phyloP scores from a whole-genome alignment of 306 rosid species.

The Oxytropis ochrocephala region DNA sequence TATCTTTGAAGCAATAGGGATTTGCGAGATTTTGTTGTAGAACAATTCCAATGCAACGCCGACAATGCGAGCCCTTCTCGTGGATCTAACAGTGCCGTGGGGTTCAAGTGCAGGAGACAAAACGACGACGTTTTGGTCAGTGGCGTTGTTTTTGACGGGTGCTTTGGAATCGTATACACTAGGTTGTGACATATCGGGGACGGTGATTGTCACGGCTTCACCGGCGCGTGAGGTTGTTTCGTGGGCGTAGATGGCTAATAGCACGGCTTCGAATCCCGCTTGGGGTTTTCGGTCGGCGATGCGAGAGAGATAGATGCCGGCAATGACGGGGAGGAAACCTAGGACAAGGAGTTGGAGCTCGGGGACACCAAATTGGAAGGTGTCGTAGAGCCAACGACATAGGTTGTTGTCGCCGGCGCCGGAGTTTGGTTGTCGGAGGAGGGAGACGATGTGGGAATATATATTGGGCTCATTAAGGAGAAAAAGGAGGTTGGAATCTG shows the following conservation, averaged over 20 bases:
- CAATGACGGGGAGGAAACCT: slow-evolving; percentile 55
- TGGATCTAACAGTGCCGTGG: slow-evolving; percentile 57
- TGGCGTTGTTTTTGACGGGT: slow-evolving; percentile 25
- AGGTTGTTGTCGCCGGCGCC: slow-evolving; percentile 68
- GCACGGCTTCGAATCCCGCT: slow-evolving; percentile 74
- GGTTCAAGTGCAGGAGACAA: slow-evolving; percentile 58
- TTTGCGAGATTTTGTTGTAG: slow-evolving; percentile 32
- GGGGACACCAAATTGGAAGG: slow-evolving; percentile 54
- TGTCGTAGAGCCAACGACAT: slow-evolving; percentile 88
- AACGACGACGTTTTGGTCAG: slow-evolving; percentile 29
- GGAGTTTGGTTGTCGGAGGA: slow-evolving; percentile 59
- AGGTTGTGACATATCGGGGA: slow-evolving; percentile 52
- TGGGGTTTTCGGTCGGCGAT: slow-evolving; percentile 42
- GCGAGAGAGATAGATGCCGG: slow-evolving; percentile 64
- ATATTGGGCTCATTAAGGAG: slow-evolving; percentile 40
- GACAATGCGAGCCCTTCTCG: slow-evolving; percentile 56
- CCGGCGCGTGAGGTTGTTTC: slow-evolving; percentile 58
- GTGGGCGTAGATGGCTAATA: slow-evolving; percentile 61
- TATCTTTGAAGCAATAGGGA: slow-evolving; percentile 41
- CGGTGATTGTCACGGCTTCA: slow-evolving; percentile 40
- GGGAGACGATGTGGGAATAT: slow-evolving; percentile 42
- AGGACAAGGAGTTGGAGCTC: slow-evolving; percentile 66
- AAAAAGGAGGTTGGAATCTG: slow-evolving; percentile 26
- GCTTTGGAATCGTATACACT: slow-evolving; percentile 50
- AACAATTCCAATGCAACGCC: slow-evolving; percentile 59